Percentiles rank a stretch among this genome's conserved stretches.
Evolutionary conservation across 2,329 filamentous ascomycete genomes (phyloP).

Genomic region (Xylariaceae sp.): DNA sequence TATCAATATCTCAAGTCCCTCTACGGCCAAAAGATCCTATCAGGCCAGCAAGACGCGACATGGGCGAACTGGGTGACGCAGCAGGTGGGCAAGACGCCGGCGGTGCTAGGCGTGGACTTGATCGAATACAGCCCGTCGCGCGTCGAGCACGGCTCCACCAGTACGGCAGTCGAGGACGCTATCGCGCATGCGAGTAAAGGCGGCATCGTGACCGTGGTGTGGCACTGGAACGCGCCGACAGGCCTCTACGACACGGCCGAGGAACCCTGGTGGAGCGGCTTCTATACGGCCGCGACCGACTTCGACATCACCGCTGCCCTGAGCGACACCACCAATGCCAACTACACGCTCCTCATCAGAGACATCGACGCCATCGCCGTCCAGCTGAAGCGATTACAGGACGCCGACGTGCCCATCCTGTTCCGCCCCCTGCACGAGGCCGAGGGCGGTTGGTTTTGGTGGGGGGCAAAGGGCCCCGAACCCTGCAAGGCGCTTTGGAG

Average conservation of each 20-base stretch:
- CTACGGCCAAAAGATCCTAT: constrained; percentile 2
- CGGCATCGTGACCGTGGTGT: constrained; percentile 8
- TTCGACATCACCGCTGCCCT: constrained; percentile 4
- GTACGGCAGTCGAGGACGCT: constrained; percentile 6
- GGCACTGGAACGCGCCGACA: constrained; percentile 6
- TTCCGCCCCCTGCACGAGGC: constrained; percentile 8
- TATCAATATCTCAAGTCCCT: constrained; percentile 4
- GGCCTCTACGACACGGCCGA: constrained; percentile 3
- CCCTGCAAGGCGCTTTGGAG: constrained; percentile 3
- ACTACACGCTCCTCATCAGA: constrained; percentile 4
- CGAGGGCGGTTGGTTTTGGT: constrained; percentile 12
- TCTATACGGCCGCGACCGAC: constrained; percentile 6
- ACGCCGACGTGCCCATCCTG: constrained; percentile 3
- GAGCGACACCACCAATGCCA: constrained; percentile 3
- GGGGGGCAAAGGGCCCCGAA: constrained; percentile 2
- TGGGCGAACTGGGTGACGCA: constrained; percentile 1
- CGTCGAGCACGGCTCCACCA: constrained; percentile 3
- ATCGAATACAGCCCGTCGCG: constrained; percentile 14
- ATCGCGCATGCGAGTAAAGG: constrained; percentile 8
- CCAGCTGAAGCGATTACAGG: constrained; percentile 1
- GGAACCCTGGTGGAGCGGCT: constrained; percentile 6
- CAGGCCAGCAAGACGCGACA: constrained; percentile 1
- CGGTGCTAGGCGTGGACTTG: constrained; percentile 5
- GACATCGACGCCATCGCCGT: constrained; percentile 9
- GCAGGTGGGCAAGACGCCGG: constrained; percentile 3